A percentile compares a stretch with the other conserved stretches of the same genome.
These are phyloP conservation scores for Penicillium crustosum DNA, from an alignment of 2,329 filamentous ascomycete species.

Conservation along the genomic window DNA sequence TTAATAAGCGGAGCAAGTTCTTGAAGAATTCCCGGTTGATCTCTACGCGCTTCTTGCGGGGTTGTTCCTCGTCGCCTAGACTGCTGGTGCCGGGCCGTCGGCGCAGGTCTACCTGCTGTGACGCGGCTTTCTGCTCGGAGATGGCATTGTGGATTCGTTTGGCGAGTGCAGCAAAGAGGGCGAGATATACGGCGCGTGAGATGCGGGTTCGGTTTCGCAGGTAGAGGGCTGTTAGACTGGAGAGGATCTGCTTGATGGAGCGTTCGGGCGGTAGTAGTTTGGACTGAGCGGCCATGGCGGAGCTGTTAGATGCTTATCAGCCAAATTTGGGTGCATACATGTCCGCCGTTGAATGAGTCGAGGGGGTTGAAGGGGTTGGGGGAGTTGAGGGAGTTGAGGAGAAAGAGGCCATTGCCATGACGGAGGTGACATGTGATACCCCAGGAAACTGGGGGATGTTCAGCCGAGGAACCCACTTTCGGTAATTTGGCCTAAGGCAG, in stretches of 20 bases:
- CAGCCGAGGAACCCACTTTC: slow-evolving; percentile 20
- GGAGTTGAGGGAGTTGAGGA: slow-evolving; percentile 1
- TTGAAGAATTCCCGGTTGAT: slow-evolving; percentile 85
- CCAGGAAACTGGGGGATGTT: slow-evolving; percentile 22
- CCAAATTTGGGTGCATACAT: slow-evolving; percentile 21
- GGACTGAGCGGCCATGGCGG: slow-evolving; percentile 70
- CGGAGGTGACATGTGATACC: slow-evolving; percentile 27
- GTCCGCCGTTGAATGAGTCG: slow-evolving; percentile 10
- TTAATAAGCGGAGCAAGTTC: slow-evolving; percentile 72
- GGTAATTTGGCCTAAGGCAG: neutral
- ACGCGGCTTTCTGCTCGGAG: slow-evolving; percentile 86
- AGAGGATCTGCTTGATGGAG: slow-evolving; percentile 64
- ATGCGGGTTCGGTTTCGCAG: slow-evolving; percentile 77
- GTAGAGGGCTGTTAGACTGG: slow-evolving; percentile 70
- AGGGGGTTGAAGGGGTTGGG: neutral
- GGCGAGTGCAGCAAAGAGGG: slow-evolving; percentile 74
- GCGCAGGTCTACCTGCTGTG: slow-evolving; percentile 64
- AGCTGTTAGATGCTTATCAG: slow-evolving; percentile 18
- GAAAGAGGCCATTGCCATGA: slow-evolving; percentile 9
- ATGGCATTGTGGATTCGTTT: slow-evolving; percentile 91
- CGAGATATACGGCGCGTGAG: slow-evolving; percentile 78
- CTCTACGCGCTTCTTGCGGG: slow-evolving; percentile 74
- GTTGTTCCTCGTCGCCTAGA: slow-evolving; percentile 34
- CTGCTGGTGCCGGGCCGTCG: slow-evolving; percentile 51
- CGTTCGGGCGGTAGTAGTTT: slow-evolving; percentile 66